A percentile compares a stretch with the other conserved stretches of the same genome.
These are phyloP conservation scores for Hypoxylon sp. DNA, from an alignment of 2,329 filamentous ascomycete species.

Conservation along the genomic window DNA sequence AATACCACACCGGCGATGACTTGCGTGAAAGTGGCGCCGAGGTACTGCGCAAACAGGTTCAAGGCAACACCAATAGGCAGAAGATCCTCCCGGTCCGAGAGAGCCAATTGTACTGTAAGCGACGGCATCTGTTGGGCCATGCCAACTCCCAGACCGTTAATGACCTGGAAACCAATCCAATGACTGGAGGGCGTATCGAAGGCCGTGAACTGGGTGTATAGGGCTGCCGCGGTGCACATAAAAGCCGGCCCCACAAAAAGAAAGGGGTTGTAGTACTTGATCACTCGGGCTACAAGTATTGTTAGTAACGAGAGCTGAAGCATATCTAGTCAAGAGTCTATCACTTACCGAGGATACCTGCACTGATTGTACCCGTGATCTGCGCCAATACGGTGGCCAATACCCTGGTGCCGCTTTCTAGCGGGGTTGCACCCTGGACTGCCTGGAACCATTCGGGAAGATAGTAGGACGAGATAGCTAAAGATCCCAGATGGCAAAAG, in stretches of 20 bases:
- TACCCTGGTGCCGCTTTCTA: slow-evolving; percentile 12
- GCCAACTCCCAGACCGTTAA: slow-evolving; percentile 12
- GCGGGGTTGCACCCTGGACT: slow-evolving; percentile 13
- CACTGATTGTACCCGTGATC: slow-evolving; percentile 2
- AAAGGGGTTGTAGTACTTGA: slow-evolving; percentile 18
- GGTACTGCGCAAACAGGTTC: slow-evolving; percentile 14
- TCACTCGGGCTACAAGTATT: slow-evolving; percentile 2
- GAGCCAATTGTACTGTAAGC: slow-evolving; percentile 10
- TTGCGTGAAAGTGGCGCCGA: slow-evolving; percentile 11
- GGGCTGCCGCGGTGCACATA: slow-evolving; percentile 13
- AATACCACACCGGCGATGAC: slow-evolving; percentile 16
- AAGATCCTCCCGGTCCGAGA: slow-evolving; percentile 2
- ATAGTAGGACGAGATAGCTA: slow-evolving; percentile 12
- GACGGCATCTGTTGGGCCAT: slow-evolving; percentile 17
- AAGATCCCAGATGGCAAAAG: slow-evolving; percentile 16
- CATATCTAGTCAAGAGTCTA: neutral
- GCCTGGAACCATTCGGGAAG: slow-evolving; percentile 20
- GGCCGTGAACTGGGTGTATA: slow-evolving; percentile 11
- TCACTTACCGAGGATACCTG: slow-evolving; percentile 1
- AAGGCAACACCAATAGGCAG: slow-evolving; percentile 14
- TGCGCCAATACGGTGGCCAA: slow-evolving; percentile 7
- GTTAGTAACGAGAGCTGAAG: neutral
- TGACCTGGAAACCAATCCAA: slow-evolving; percentile 22
- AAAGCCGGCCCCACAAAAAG: slow-evolving; percentile 3
- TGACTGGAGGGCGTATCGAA: slow-evolving; percentile 12